phyloP scores from a whole-genome alignment of 768 basidiomycete genomes.

The Amanita exitialis region DNA sequence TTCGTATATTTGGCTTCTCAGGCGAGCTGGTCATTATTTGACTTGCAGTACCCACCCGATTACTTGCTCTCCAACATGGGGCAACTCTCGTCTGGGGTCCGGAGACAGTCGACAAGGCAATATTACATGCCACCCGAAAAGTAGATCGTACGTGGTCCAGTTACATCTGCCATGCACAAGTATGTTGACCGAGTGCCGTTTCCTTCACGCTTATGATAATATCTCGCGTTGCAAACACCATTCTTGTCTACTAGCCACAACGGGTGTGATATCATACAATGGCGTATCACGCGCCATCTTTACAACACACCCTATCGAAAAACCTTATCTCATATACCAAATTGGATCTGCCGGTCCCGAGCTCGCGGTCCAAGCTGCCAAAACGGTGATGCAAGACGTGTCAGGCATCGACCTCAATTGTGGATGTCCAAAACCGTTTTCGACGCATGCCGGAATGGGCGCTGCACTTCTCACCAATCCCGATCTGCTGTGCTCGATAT shows the following conservation, averaged over 20 bases:
- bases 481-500: conserved; percentile 82
- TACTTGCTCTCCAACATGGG: conserved; percentile 86
- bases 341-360: conserved; percentile 87
- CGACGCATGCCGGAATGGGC: conserved; percentile 91
- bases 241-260: conserved; percentile 45
- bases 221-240: not conserved
- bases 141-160: conserved; percentile 66
- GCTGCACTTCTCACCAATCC: conserved; percentile 90
- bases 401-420: conserved; percentile 96
- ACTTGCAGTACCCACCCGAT: conserved; percentile 65
- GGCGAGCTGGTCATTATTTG: not conserved
- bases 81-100: conserved; percentile 95
- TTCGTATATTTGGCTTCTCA: conserved; percentile 28
- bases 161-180: not conserved
- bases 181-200: not conserved
- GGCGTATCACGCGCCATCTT: conserved; percentile 83
- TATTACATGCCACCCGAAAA: conserved; percentile 71
- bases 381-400: conserved; percentile 77
- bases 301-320: conserved; percentile 89
- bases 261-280: conserved; percentile 82
- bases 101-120: conserved; percentile 94
- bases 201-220: not conserved
- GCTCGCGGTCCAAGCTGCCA: conserved; percentile 87
- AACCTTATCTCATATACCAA: conserved; percentile 91
- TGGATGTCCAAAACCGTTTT: conserved; percentile 95